Evolutionary conservation across 2,329 filamentous ascomycete species (phyloP).

Genomic region (Phialophora verrucosa): DNA sequence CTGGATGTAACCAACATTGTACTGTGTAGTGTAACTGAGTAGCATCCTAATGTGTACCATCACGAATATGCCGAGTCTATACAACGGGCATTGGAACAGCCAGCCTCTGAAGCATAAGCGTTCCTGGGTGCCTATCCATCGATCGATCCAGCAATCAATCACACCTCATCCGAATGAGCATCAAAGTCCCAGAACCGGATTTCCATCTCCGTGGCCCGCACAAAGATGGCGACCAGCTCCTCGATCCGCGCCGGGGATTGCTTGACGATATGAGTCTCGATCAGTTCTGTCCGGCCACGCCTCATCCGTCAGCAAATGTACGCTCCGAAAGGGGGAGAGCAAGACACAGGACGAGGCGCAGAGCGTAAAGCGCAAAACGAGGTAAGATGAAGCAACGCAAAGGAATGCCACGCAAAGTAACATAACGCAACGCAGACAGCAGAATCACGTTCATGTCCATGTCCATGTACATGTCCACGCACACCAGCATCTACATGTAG

Average conservation of each 20-base stretch:
- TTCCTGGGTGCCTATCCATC: neutral
- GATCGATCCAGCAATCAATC: neutral
- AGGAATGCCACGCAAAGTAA: neutral
- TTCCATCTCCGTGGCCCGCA: slow-evolving; percentile 82
- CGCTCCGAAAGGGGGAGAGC: neutral
- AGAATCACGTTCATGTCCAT: too few relatives aligned
- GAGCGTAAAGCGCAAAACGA: too few relatives aligned
- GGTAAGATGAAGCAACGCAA: neutral
- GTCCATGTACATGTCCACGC: neutral
- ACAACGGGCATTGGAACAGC: neutral
- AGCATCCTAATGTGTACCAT: slow-evolving; percentile 1
- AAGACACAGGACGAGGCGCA: too few relatives aligned
- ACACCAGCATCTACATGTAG: neutral
- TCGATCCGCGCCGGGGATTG: slow-evolving; percentile 79
- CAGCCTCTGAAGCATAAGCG: neutral
- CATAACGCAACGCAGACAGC: neutral
- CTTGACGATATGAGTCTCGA: slow-evolving; percentile 75
- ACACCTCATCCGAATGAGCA: slow-evolving; percentile 39
- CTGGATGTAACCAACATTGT: neutral
- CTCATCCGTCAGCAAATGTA: neutral
- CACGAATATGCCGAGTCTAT: neutral
- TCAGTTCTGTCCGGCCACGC: slow-evolving; percentile 59
- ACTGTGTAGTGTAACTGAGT: neutral
- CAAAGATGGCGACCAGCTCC: slow-evolving; percentile 81
- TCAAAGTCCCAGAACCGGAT: slow-evolving; percentile 78